phyloP scores from a whole-genome alignment of 495 filamentous ascomycete species.

The Apiosordaria backusii region DNA sequence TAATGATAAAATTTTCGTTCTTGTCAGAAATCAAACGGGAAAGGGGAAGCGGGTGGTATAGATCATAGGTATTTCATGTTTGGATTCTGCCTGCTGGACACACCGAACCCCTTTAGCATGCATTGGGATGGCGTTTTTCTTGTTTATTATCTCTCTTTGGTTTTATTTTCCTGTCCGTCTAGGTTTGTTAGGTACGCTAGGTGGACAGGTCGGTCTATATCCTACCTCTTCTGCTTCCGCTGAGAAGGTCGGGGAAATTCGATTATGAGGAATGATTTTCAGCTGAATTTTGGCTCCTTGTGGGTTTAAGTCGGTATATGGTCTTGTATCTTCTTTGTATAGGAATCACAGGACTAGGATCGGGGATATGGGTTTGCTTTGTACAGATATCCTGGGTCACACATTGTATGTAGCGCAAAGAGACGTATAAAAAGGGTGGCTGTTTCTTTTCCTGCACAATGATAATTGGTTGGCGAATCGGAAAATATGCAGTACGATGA shows the following conservation, averaged over 20 bases:
- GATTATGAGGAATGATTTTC: neutral
- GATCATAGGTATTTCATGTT: neutral
- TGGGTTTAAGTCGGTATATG: neutral
- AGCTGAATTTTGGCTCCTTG: too few relatives aligned
- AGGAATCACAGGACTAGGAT: neutral
- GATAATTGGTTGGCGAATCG: neutral
- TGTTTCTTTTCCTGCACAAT: neutral
- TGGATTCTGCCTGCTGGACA: neutral
- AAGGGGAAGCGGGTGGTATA: neutral
- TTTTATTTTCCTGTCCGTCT: neutral
- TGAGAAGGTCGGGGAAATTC: neutral
- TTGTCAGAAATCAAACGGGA: neutral
- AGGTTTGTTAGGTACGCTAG: too few relatives aligned
- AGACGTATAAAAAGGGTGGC: neutral
- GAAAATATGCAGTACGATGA: too few relatives aligned
- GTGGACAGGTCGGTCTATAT: neutral
- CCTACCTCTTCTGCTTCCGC: neutral
- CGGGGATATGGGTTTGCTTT: neutral
- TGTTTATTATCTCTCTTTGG: neutral
- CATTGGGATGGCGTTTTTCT: neutral
- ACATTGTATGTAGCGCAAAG: neutral
- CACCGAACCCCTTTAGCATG: neutral
- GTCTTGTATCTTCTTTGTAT: neutral
- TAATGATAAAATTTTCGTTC: constrained; percentile 6
- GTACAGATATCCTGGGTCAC: neutral